These are phyloP conservation scores for Tylopilus vinaceipallidus DNA, from an alignment of 768 basidiomycete genomes.

Conservation along the genomic window DNA sequence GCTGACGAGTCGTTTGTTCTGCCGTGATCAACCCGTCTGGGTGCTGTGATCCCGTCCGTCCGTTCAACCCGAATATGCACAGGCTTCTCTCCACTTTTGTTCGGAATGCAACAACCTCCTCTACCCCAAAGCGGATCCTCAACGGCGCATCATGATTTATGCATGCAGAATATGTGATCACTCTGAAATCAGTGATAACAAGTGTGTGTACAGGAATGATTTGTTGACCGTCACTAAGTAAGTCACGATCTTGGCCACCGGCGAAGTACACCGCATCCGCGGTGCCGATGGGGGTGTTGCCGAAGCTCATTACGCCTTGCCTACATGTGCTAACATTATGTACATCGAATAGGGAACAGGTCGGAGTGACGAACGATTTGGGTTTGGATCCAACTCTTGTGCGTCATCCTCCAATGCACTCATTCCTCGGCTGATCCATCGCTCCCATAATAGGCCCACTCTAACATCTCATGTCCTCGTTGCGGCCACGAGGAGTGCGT, in stretches of 20 bases:
- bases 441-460: slow-evolving; percentile 58
- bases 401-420: slow-evolving; percentile 17
- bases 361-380: slow-evolving; percentile 86
- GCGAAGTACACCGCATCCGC: neutral
- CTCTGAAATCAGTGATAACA: slow-evolving; percentile 82
- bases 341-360: slow-evolving; percentile 68
- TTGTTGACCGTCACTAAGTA: slow-evolving; percentile 91
- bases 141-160: slow-evolving; percentile 83
- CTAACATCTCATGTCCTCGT: slow-evolving; percentile 77
- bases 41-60: neutral
- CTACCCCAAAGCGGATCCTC: slow-evolving; percentile 88
- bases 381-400: slow-evolving; percentile 89
- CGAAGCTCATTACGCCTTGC: neutral
- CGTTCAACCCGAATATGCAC: neutral
- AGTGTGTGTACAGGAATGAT: slow-evolving; percentile 92
- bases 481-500: slow-evolving; percentile 84
- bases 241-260: slow-evolving; percentile 19
- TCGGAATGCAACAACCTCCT: slow-evolving; percentile 94
- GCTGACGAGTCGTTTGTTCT: slow-evolving; percentile 16
- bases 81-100: slow-evolving; percentile 90
- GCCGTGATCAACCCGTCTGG: neutral
- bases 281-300: slow-evolving; percentile 13
- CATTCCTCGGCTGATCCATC: neutral
- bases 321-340: slow-evolving; percentile 4
- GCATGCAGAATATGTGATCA: slow-evolving; percentile 89